phyloP scores from a whole-genome alignment of 768 basidiomycete genomes.

The Suillus variegatus region DNA sequence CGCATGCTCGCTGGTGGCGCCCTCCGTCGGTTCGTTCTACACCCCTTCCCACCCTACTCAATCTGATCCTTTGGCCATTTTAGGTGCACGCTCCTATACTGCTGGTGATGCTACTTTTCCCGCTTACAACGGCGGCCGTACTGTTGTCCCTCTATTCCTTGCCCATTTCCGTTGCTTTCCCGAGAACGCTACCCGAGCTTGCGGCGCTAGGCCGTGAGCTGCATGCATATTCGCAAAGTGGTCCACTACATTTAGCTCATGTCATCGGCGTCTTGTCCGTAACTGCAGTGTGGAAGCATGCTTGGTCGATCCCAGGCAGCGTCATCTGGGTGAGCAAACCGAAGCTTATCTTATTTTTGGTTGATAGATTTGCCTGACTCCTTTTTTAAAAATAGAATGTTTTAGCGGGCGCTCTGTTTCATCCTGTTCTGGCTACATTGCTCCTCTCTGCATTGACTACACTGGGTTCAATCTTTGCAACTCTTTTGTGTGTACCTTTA shows the following conservation, averaged over 20 bases:
- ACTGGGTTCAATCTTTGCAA: conserved; percentile 80
- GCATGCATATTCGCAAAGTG: conserved; percentile 76
- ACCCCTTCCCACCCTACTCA: conserved; percentile 11
- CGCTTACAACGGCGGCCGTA: conserved; percentile 61
- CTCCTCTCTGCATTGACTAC: conserved; percentile 85
- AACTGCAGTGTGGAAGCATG: conserved; percentile 92
- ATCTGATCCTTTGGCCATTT: conserved; percentile 12
- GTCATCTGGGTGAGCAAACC: conserved; percentile 74
- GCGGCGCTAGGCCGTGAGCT: conserved; percentile 75
- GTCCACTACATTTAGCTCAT: conserved; percentile 63
- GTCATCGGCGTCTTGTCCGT: conserved; percentile 82
- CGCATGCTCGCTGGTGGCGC: conserved; percentile 32
- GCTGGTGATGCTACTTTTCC: conserved; percentile 68
- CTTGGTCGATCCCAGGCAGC: conserved; percentile 95
- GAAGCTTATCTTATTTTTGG: conserved; percentile 13
- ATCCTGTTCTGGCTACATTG: conserved; percentile 78
- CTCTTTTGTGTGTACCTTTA: conserved; percentile 78
- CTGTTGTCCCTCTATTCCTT: conserved; percentile 51
- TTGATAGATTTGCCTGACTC: conserved; percentile 13
- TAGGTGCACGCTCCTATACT: conserved; percentile 63
- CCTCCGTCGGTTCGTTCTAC: conserved; percentile 35
- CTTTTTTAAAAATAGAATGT: conserved; percentile 65
- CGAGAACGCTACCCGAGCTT: conserved; percentile 72
- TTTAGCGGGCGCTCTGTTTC: conserved; percentile 83
- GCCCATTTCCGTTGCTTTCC: conserved; percentile 77